Evolutionary conservation across 352 stramenopile species (phyloP).

Genomic region (Elongisporangium anandrum): DNA sequence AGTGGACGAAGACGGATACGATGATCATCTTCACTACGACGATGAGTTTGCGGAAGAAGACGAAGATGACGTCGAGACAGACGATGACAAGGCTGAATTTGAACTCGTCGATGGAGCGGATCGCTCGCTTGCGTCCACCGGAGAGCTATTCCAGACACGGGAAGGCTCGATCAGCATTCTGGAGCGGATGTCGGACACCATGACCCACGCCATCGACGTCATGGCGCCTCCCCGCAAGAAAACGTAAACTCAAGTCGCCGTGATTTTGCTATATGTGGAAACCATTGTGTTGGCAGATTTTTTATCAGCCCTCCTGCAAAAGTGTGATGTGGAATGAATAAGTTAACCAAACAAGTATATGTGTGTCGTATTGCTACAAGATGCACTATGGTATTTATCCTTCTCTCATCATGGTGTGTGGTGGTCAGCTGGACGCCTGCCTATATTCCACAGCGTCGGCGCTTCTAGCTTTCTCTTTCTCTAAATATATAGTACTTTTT

Average conservation of each 20-base stretch:
- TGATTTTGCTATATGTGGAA: not conserved
- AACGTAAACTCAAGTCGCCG: not conserved
- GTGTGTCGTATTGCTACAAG: not conserved
- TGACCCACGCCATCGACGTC: slow-evolving; percentile 14
- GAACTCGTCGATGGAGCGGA: not conserved
- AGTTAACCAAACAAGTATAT: not conserved
- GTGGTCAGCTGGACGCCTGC: not conserved
- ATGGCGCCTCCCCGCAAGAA: slow-evolving; percentile 4
- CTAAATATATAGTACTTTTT: not conserved
- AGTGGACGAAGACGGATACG: slow-evolving; percentile 41
- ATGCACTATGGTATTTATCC: not conserved
- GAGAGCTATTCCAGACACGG: slow-evolving; percentile 1
- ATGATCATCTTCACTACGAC: slow-evolving; percentile 14
- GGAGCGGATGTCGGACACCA: slow-evolving; percentile 11
- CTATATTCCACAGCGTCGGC: not conserved
- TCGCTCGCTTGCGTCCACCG: slow-evolving; percentile 12
- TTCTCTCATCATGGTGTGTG: not conserved
- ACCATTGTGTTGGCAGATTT: not conserved
- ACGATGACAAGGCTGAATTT: slow-evolving; percentile 15
- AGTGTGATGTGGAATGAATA: not conserved
- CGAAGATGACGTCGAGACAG: slow-evolving; percentile 14
- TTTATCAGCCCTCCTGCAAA: too few relatives aligned
- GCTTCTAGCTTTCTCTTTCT: not conserved
- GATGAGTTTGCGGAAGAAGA: slow-evolving; percentile 10
- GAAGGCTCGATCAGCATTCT: slow-evolving; percentile 19